Conservation (phyloP, 1,139 yeast species). For the Pichia sp. region DNA sequence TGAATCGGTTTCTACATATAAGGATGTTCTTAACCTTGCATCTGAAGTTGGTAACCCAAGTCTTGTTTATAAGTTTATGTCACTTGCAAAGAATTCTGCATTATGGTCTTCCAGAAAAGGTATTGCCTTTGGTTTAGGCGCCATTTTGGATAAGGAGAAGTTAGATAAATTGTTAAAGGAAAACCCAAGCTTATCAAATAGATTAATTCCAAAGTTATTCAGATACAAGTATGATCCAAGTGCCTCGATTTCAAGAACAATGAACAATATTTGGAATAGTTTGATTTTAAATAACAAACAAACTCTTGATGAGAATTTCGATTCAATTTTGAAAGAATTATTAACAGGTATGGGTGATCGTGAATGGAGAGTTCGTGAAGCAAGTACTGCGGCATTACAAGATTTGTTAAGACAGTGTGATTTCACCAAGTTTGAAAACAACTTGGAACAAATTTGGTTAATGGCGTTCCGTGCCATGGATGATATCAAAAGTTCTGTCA, state of each 20-base stretch:
- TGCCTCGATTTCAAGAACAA: slow-evolving; percentile 68
- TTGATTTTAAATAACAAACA: slow-evolving; percentile 58
- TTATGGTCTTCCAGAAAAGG: slow-evolving; percentile 95
- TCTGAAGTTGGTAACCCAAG: slow-evolving; percentile 96
- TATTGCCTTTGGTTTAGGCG: slow-evolving; percentile 89
- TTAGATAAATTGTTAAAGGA: slow-evolving; percentile 60
- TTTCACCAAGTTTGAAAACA: slow-evolving; percentile 49
- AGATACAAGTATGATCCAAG: slow-evolving; percentile 88
- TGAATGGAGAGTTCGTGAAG: slow-evolving; percentile 95
- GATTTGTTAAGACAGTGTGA: slow-evolving; percentile 68
- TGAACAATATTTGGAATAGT: slow-evolving; percentile 87
- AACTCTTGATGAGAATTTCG: slow-evolving; percentile 54
- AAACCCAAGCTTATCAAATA: slow-evolving; percentile 52
- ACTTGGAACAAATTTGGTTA: slow-evolving; percentile 73
- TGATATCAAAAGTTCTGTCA: slow-evolving; percentile 92
- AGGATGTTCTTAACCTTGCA: slow-evolving; percentile 80
- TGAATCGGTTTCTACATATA: slow-evolving; percentile 86
- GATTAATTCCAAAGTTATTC: slow-evolving; percentile 77
- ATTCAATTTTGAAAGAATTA: slow-evolving; percentile 61
- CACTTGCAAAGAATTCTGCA: slow-evolving; percentile 83
- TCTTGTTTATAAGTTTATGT: slow-evolving; percentile 91
- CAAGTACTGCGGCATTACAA: slow-evolving; percentile 72
- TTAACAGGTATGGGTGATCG: slow-evolving; percentile 70
- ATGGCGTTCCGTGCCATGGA: slow-evolving; percentile 90
- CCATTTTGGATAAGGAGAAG: slow-evolving; percentile 76